Evolutionary conservation across 164 flowering plant species (phyloP).

Genomic region (Kalanchoe fedtschenkoi): DNA sequence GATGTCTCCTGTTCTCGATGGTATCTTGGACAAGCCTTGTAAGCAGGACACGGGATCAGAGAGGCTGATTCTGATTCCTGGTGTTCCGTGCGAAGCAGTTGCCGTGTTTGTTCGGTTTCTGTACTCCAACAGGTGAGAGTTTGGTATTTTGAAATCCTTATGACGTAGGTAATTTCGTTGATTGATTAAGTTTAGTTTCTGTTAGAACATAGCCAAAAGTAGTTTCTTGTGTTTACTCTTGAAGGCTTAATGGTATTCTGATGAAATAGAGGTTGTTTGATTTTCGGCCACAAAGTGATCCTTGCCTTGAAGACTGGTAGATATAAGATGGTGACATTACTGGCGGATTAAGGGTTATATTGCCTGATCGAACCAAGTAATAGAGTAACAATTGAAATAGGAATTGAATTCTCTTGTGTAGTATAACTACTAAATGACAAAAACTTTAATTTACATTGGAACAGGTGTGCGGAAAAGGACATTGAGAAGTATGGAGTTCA

Average conservation of each 20-base stretch:
- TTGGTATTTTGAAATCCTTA: too few species aligned
- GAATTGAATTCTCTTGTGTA: not conserved
- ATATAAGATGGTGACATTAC: not conserved
- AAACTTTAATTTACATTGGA: constrained; percentile 1
- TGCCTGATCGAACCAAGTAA: not conserved
- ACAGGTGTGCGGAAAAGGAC: constrained; percentile 65
- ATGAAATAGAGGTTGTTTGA: not conserved
- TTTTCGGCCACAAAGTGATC: not conserved
- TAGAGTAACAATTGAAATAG: not conserved
- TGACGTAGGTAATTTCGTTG: not conserved
- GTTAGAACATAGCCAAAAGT: not conserved
- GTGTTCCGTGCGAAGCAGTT: constrained; percentile 76
- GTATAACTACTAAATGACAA: constrained; percentile 2
- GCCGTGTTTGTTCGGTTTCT: constrained; percentile 54
- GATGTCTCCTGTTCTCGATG: constrained; percentile 65
- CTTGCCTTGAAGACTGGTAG: not conserved
- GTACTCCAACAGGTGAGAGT: constrained; percentile 47
- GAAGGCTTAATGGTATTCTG: not conserved
- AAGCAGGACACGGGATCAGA: constrained; percentile 26
- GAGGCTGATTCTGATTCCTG: constrained; percentile 46
- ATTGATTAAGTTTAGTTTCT: not conserved
- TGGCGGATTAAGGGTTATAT: not conserved
- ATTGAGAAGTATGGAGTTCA: constrained; percentile 70
- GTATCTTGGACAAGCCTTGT: constrained; percentile 39
- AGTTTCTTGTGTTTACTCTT: not conserved